Evolutionary conservation across 768 basidiomycete genomes (phyloP).

Genomic region (Peribolospora kevripleyi): DNA sequence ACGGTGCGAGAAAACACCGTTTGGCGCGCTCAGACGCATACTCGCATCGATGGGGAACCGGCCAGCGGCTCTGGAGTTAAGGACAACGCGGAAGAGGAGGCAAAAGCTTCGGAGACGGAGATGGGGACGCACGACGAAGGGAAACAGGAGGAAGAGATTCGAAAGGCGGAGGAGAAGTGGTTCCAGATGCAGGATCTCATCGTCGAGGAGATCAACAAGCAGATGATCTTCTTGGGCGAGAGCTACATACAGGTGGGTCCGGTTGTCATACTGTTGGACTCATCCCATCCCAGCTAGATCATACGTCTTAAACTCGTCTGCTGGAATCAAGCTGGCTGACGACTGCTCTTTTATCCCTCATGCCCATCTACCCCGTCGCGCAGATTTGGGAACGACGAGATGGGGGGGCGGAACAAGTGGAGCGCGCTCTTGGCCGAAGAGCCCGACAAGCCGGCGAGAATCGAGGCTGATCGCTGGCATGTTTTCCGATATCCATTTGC

Average conservation of each 20-base stretch:
- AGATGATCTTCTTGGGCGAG: slow-evolving; percentile 95
- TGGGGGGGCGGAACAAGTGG: too few relatives aligned
- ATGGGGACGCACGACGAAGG: slow-evolving; percentile 28
- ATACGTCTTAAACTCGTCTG: too few relatives aligned
- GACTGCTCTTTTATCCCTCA: neutral
- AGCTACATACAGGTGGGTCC: slow-evolving; percentile 64
- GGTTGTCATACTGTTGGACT: neutral
- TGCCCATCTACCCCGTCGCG: neutral
- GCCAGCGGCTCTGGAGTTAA: slow-evolving; percentile 4
- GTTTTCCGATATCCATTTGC: too few relatives aligned
- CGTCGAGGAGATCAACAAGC: slow-evolving; percentile 83
- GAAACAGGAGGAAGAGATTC: slow-evolving; percentile 26
- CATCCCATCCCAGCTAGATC: too few relatives aligned
- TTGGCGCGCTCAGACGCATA: slow-evolving; percentile 78
- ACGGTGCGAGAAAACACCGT: slow-evolving; percentile 78
- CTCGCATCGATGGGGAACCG: slow-evolving; percentile 22
- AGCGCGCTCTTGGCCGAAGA: too few relatives aligned
- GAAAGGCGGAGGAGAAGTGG: slow-evolving; percentile 48
- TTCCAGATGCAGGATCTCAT: slow-evolving; percentile 88
- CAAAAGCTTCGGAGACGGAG: neutral
- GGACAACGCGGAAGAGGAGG: slow-evolving; percentile 23
- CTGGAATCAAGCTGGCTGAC: neutral
- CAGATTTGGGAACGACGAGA: slow-evolving; percentile 8
- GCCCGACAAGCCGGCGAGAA: too few relatives aligned
- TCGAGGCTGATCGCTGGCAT: too few relatives aligned